phyloP scores from a whole-genome alignment of 352 stramenopile species.

The Globisporangium echinulatum region DNA sequence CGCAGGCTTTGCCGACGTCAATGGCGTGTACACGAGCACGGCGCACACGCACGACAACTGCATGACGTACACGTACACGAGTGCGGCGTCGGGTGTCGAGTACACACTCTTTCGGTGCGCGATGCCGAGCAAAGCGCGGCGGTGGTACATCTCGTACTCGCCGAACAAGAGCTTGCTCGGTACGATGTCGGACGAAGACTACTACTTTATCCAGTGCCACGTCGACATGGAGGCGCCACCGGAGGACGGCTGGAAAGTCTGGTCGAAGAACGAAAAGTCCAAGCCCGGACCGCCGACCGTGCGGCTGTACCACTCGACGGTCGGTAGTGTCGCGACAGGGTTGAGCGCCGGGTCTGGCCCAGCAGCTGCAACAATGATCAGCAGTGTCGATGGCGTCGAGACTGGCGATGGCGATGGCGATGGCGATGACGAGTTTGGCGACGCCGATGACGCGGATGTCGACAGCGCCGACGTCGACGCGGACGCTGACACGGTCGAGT shows the following conservation, averaged over 20 bases:
- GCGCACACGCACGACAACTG: constrained; percentile 67
- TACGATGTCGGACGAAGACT: constrained; percentile 84
- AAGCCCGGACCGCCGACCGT: constrained; percentile 53
- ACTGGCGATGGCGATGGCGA: constrained; percentile 10
- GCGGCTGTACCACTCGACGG: constrained; percentile 63
- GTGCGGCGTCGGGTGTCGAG: constrained; percentile 48
- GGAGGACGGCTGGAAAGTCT: constrained; percentile 79
- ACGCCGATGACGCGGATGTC: constrained; percentile 33
- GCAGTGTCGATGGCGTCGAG: background rate
- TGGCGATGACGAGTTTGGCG: constrained; percentile 16
- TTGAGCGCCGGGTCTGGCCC: no score
- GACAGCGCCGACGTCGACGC: constrained; percentile 66
- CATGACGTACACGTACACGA: constrained; percentile 56
- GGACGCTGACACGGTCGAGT: constrained; percentile 82
- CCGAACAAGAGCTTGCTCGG: constrained; percentile 80
- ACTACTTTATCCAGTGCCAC: constrained; percentile 80
- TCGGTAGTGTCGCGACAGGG: constrained; percentile 15
- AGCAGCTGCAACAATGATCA: no score
- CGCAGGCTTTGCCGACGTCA: constrained; percentile 87
- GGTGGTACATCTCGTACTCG: constrained; percentile 98
- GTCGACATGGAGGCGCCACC: constrained; percentile 76
- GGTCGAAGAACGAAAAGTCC: constrained; percentile 83
- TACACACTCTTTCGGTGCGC: constrained; percentile 97
- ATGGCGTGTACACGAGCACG: constrained; percentile 92
- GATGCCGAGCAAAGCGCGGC: constrained; percentile 96